Evolutionary conservation across 768 basidiomycete genomes (phyloP).

Genomic region (Psilocybe cyanescens): DNA sequence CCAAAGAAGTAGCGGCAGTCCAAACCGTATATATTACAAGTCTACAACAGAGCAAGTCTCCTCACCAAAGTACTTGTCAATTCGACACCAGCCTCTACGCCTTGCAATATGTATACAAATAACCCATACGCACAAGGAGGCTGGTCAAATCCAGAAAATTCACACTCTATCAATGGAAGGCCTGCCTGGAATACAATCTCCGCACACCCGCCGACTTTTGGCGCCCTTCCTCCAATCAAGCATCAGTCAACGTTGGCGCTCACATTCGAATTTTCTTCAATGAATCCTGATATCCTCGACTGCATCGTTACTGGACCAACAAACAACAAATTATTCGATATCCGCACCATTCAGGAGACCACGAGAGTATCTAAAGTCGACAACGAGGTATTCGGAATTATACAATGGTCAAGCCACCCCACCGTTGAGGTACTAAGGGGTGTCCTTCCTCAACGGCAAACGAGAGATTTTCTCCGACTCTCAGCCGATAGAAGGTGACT

Average conservation of each 20-base stretch:
- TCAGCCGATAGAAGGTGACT: constrained; percentile 18
- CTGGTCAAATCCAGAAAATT: constrained; percentile 34
- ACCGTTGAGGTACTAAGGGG: constrained; percentile 11
- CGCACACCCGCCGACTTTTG: constrained; percentile 26
- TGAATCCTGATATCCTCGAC: constrained; percentile 45
- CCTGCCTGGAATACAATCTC: not conserved
- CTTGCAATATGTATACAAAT: constrained; percentile 23
- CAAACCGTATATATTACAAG: too few species aligned
- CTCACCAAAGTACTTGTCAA: not conserved
- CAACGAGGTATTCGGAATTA: constrained; percentile 9
- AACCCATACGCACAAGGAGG: constrained; percentile 36
- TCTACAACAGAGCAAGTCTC: not conserved
- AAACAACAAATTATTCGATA: constrained; percentile 42
- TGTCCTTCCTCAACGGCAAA: constrained; percentile 11
- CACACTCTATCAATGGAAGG: constrained; percentile 26
- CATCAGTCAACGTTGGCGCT: constrained; percentile 9
- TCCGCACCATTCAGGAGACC: constrained; percentile 18
- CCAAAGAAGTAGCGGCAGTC: too few species aligned
- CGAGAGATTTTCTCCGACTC: constrained; percentile 18
- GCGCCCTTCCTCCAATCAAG: constrained; percentile 26
- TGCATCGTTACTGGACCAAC: constrained; percentile 47
- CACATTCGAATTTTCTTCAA: constrained; percentile 30
- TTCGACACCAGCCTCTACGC: too few species aligned
- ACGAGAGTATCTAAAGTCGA: constrained; percentile 15
- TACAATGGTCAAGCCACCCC: constrained; percentile 20